These are phyloP conservation scores for Crithidia brevicula DNA, from an alignment of 208 protist genomes.

Conservation along the genomic window DNA sequence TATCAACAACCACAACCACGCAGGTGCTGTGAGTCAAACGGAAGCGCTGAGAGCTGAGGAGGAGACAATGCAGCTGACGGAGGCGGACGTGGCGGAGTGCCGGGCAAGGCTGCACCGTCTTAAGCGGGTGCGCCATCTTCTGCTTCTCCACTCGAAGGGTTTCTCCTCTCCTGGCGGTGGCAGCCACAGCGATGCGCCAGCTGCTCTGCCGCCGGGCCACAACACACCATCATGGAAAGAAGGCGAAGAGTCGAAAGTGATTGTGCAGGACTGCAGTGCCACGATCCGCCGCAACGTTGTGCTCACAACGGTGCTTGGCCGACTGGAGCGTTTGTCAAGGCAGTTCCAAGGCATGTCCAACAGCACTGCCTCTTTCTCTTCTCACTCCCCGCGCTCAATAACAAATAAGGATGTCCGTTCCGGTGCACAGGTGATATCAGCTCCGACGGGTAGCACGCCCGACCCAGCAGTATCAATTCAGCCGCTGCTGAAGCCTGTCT, in stretches of 20 bases:
- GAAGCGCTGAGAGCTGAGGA: conserved; percentile 2
- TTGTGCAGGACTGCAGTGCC: not conserved
- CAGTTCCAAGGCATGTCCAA: conserved; percentile 15
- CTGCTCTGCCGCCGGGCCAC: no score
- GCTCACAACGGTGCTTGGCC: conserved; percentile 14
- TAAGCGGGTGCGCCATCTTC: conserved; percentile 15
- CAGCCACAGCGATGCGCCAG: not conserved
- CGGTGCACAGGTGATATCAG: no score
- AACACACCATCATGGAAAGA: no score
- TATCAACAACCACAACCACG: not conserved
- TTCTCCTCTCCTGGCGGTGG: no score
- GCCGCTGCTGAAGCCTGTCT: conserved; percentile 34
- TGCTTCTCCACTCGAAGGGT: not conserved
- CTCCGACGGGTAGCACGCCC: no score
- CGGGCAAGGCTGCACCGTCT: conserved; percentile 23
- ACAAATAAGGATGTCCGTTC: no score
- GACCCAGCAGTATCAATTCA: no score
- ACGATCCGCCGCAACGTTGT: conserved; percentile 23
- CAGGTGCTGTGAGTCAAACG: not conserved
- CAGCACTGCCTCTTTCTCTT: not conserved
- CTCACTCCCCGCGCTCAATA: no score
- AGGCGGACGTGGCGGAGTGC: conserved; percentile 19
- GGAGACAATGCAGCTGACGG: conserved; percentile 17
- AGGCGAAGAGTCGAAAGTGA: not conserved
- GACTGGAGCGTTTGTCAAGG: conserved; percentile 11